Evolutionary conservation across 163 green algal genomes (phyloP), one percentile per base, ranked within the genome.

Genomic region (Prototheca wickerhamii): DNA sequence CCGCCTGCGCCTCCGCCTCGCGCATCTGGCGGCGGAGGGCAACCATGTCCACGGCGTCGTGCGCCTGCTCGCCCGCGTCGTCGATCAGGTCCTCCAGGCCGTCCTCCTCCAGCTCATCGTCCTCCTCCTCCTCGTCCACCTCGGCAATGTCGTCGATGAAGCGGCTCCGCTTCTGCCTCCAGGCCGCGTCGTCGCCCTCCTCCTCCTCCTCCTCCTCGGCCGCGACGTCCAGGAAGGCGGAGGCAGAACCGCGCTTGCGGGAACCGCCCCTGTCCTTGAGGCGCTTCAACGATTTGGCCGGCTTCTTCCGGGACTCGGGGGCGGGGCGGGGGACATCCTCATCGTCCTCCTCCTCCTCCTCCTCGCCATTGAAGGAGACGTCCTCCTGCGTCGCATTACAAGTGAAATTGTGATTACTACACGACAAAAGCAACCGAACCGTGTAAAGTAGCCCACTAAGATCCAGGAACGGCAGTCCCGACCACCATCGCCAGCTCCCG

Each of bases 81-180:
- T 84, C 79, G 34, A 90, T 87, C 58, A 94, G 64, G 26, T 92
- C 84, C 32, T 89, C 81, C 30, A 82, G 71, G 21, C 87, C 87
- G 29, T 92, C 87, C 70, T 91, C 66, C 60, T 83, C 90, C 33
- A 95, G 82, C 7, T 92, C 84, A 25, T 97, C 91, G 26, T 97
- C 91, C 29, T 96, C 90, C 33, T 96, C 90, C 20, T 96, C 89
- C 7, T 95, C 88, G 31, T 92, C 85, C 49, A 92, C 89, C 31
- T 84, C 88, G 33, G 91, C 91, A 55, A 93, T 93, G 66, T 97
- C 91, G 72, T 97, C 91, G 35, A 97, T 93, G 72, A 97, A 96
- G 3, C 79, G 75, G 23, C 71, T 82, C 25, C 83, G 34, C 57
- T 65, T 50, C 52, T 52, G 8, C 51, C 61, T 25, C 58, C 61